A percentile compares a stretch with the other conserved stretches of the same genome.
phyloP scores from a whole-genome alignment of 169 alveolate species.

The Plasmodium berghei region DNA sequence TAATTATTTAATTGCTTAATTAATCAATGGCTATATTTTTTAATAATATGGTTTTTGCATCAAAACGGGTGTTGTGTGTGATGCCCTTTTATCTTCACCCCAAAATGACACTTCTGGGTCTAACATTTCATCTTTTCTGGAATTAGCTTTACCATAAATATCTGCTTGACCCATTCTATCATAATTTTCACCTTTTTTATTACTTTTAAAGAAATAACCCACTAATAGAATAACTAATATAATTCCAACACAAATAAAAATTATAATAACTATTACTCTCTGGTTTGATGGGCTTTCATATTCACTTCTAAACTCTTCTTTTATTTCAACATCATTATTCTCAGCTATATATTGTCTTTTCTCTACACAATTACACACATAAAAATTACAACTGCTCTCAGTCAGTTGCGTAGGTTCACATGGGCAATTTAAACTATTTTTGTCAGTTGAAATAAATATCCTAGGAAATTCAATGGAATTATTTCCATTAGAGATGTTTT shows the following conservation, averaged over 20 bases:
- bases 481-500: constrained; percentile 6
- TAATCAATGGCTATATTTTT: constrained; percentile 1
- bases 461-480: constrained; percentile 68
- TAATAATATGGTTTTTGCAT: constrained; percentile 74
- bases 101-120: constrained; percentile 77
- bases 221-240: constrained; percentile 8
- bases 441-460: constrained; percentile 65
- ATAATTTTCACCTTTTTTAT: constrained; percentile 11
- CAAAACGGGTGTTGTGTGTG: constrained; percentile 73
- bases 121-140: constrained; percentile 61
- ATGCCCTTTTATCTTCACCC: constrained; percentile 73
- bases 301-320: constrained; percentile 20
- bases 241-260: not conserved
- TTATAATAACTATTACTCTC: constrained; percentile 22
- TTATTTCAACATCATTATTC: constrained; percentile 40
- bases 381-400: constrained; percentile 34
- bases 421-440: constrained; percentile 50
- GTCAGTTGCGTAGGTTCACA: constrained; percentile 33
- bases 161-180: constrained; percentile 68
- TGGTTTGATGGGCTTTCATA: not conserved
- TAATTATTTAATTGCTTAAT: not conserved
- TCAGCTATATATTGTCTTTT: constrained; percentile 26
- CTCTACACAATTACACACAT: constrained; percentile 62
- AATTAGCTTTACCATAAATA: constrained; percentile 18
- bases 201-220: constrained; percentile 21